Evolutionary conservation across 2,329 filamentous ascomycete genomes (phyloP), one percentile per base, ranked within the genome.

Genomic region (Neofusicoccum cordaticola): DNA sequence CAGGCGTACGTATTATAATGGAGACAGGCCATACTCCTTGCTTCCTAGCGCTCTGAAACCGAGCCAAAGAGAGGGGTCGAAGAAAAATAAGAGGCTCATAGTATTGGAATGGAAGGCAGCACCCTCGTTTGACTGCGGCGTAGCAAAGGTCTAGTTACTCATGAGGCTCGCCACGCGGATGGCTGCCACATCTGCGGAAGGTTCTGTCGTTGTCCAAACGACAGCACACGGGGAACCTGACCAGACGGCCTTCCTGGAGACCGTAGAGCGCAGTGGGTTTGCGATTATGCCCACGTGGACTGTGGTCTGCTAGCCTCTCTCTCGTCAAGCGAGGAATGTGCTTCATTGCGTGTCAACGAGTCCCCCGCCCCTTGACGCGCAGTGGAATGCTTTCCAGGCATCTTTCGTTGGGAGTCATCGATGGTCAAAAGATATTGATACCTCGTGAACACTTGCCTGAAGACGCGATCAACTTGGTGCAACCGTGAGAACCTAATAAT

Each of bases 241-340:
- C n/a, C 6, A 2, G 19, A 44, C 19, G 19, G 37, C 42, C 52
- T 42, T 8, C 22, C 17, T 31, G 15, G 39, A 44, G 52, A 42
- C 37, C 27, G 31, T 35, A 42, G 17, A 41, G 42, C 52, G 37
- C 8, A 53, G 11, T 9, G 27, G 17, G 37, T 35, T 11, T 13
- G 13, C 45, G 22, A 45, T 45, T 58, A 39, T 34, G 12, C 27
- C 53, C 53, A 58, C 53, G 53, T 58, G 53, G 53, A 44, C 13
- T 31, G 27, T 45, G 13, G 37, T 19, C 27, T 57, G 19, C 39
- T 31, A 44, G 11, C n/a, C 17, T 34, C 39, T 39, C 53, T 35
- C 39, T 45, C 53, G 39, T 41, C 53, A 58, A 35, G 39, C 27
- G 13, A 58, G 53, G 53, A 58, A 58, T 58, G 53, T 35, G 41